Percentiles rank a stretch among this genome's conserved stretches.
Evolutionary conservation across 1,139 yeast genomes (phyloP).

Genomic region (Keqinozyma sinolaborantium): DNA sequence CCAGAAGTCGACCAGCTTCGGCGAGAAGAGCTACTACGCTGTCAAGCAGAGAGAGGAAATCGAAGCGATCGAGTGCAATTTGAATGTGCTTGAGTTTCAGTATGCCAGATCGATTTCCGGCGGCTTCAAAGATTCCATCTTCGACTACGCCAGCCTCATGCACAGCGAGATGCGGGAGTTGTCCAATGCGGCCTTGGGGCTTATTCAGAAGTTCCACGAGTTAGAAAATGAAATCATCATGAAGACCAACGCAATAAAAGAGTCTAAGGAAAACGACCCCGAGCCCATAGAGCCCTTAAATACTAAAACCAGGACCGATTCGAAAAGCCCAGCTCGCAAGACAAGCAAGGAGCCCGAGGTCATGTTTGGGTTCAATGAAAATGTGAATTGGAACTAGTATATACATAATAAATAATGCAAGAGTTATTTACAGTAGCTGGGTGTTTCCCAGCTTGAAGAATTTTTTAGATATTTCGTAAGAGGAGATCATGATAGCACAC

Average conservation of each 20-base stretch:
- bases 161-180: slow-evolving; percentile 9
- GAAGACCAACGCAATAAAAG: not conserved
- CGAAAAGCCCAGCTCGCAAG: too few relatives aligned
- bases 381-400: too few relatives aligned
- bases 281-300: too few relatives aligned
- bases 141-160: slow-evolving; percentile 29
- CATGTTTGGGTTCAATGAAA: too few relatives aligned
- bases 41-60: slow-evolving; percentile 41
- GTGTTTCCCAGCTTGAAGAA: slow-evolving; percentile 31
- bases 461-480: slow-evolving; percentile 85
- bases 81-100: slow-evolving; percentile 50
- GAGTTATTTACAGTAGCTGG: slow-evolving; percentile 1
- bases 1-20: slow-evolving; percentile 41
- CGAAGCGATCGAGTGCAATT: slow-evolving; percentile 47
- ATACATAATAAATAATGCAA: not conserved
- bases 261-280: not conserved
- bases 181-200: slow-evolving; percentile 29
- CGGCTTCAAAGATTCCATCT: slow-evolving; percentile 41
- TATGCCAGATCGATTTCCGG: slow-evolving; percentile 42
- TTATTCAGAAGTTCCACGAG: slow-evolving; percentile 10
- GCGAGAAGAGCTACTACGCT: slow-evolving; percentile 36
- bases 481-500: slow-evolving; percentile 97
- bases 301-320: too few relatives aligned
- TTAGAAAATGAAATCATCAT: not conserved
- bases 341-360: too few relatives aligned